Conservation (phyloP, 805 yeast species). For the Starmerella gropengiesseri region DNA sequence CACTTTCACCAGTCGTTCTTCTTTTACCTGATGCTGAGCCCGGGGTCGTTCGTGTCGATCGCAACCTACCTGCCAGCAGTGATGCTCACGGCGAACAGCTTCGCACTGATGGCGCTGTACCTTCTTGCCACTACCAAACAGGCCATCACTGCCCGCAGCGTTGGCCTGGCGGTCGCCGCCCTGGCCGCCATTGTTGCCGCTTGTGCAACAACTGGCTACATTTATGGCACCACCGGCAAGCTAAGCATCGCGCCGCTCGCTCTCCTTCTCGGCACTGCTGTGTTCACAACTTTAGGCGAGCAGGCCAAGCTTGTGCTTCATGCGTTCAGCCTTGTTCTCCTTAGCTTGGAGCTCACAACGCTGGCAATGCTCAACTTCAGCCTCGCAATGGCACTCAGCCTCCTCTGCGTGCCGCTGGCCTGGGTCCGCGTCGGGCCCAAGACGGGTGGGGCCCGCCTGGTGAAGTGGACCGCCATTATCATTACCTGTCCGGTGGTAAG, state of each 20-base stretch:
- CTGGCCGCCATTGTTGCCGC: constrained; percentile 26
- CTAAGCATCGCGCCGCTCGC: neutral
- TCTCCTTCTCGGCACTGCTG: neutral
- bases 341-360: constrained; percentile 61
- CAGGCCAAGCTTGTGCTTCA: constrained; percentile 26
- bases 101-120: constrained; percentile 54
- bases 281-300: neutral
- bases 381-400: constrained; percentile 59
- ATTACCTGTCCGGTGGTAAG: constrained; percentile 40
- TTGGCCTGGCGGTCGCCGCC: neutral
- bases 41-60: constrained; percentile 75
- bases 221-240: neutral
- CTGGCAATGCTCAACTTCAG: constrained; percentile 76
- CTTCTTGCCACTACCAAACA: neutral
- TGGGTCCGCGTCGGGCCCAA: constrained; percentile 36
- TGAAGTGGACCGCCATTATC: neutral
- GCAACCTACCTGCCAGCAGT: constrained; percentile 90
- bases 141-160: neutral
- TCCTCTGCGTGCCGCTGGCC: constrained; percentile 65
- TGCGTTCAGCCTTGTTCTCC: constrained; percentile 43
- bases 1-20: constrained; percentile 96
- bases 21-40: constrained; percentile 73
- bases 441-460: constrained; percentile 20
- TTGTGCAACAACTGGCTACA: constrained; percentile 25
- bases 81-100: constrained; percentile 55